phyloP scores from a whole-genome alignment of 2,329 filamentous ascomycete genomes.

The Alternaria sp. region DNA sequence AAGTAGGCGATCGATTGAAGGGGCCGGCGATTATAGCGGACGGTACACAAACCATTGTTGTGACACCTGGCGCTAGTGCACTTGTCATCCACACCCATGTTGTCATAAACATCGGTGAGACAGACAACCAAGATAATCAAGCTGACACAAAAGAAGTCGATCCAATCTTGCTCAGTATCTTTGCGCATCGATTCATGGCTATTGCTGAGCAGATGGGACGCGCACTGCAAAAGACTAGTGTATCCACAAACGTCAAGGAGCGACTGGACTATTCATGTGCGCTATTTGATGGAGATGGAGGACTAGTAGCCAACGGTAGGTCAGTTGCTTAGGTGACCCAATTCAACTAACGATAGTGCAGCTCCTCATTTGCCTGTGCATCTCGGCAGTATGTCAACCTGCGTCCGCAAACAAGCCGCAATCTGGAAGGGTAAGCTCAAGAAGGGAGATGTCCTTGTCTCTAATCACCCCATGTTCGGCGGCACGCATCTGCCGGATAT shows the following conservation, averaged over 20 bases:
- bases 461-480: slow-evolving; percentile 84
- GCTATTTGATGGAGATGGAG: slow-evolving; percentile 77
- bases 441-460: slow-evolving; percentile 81
- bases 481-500: slow-evolving; percentile 86
- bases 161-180: slow-evolving; percentile 79
- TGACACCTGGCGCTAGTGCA: slow-evolving; percentile 79
- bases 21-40: slow-evolving; percentile 89
- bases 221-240: slow-evolving; percentile 79
- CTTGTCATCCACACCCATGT: slow-evolving; percentile 86
- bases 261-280: slow-evolving; percentile 85
- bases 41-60: slow-evolving; percentile 89
- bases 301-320: slow-evolving; percentile 74
- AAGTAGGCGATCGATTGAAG: slow-evolving; percentile 73
- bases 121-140: slow-evolving; percentile 59
- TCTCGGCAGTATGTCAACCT: slow-evolving; percentile 85
- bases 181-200: slow-evolving; percentile 84
- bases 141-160: slow-evolving; percentile 68
- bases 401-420: slow-evolving; percentile 77
- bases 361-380: slow-evolving; percentile 83
- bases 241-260: slow-evolving; percentile 83
- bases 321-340: background rate
- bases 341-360: slow-evolving; percentile 29
- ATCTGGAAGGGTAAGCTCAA: slow-evolving; percentile 83
- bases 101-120: slow-evolving; percentile 79
- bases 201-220: slow-evolving; percentile 87